Evolutionary conservation across 2,329 filamentous ascomycete genomes (phyloP), one percentile per base, ranked within the genome.

Genomic region (Beauveria sp.): DNA sequence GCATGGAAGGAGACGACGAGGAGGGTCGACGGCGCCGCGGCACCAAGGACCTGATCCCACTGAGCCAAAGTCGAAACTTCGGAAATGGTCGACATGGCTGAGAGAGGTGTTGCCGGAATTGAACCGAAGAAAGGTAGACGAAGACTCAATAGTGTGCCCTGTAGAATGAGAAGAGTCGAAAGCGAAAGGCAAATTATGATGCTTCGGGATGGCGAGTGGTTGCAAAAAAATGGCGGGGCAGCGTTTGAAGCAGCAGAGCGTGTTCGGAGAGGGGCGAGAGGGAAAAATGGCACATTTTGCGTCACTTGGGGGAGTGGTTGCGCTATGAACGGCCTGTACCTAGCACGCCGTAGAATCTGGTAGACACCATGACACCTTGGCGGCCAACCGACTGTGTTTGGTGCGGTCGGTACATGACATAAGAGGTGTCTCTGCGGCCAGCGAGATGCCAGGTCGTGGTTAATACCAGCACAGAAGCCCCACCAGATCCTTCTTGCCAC

Each of bases 1-100:
- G 94, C 92, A 74, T 97, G 90, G 81, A 99, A 99, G 73, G 92
- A 97, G 71, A 96, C 85, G 70, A 97, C 82, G 64, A 93, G 81
- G 63, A 97, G 84, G 18, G 89, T 85, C 18, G 86, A 83, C 2
- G 87, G 71, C 12, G 90, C 84, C 16, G 92, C 80, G 47, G 84
- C 80, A 64, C 81, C 79, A 64, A 90, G 79, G 70, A 89, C 82
- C 66, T 84, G 77, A 66, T 86, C 80, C 86, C 94, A 97, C 68
- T 86, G 85, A 67, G 82, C 77, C 69, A 91, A 85, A 68, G 83
- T 86, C 67, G 85, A 83, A 75, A 97, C 88, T 70, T 96, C 89
- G 66, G 82, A 84, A 70, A 97, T 84, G 62, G 84, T 85, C 66
- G 89, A 90, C 89, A 92, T 92, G 64, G 66, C 77, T 37, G 51